Evolutionary conservation across 768 basidiomycete genomes (phyloP).

Genomic region (Pisolithus orientalis): DNA sequence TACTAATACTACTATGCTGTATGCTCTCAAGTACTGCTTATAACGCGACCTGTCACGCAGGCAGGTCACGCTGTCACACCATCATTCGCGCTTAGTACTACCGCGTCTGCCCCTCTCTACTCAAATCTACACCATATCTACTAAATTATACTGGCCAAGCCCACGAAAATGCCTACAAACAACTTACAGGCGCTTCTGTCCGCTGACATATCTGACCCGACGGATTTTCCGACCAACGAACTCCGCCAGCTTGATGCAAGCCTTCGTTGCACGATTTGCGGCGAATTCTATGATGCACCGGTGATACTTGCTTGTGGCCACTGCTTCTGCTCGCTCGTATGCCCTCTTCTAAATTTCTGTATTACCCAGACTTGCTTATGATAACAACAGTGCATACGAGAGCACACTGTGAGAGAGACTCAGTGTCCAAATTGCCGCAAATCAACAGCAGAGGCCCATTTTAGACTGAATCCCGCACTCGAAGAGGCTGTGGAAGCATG

Average conservation of each 20-base stretch:
- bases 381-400: conserved; percentile 58
- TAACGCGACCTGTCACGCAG: too few species aligned
- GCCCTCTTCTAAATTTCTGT: conserved; percentile 14
- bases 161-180: conserved; percentile 18
- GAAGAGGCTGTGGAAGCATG: conserved; percentile 70
- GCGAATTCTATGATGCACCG: conserved; percentile 67
- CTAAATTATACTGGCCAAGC: too few species aligned
- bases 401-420: conserved; percentile 47
- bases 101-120: not conserved
- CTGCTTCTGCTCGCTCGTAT: conserved; percentile 72
- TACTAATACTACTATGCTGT: conserved; percentile 5
- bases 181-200: conserved; percentile 24
- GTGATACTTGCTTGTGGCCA: conserved; percentile 74
- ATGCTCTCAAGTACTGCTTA: not conserved
- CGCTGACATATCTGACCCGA: conserved; percentile 50
- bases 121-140: not conserved
- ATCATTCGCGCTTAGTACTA: too few species aligned
- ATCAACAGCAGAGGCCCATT: conserved; percentile 48
- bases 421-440: conserved; percentile 74
- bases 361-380: conserved; percentile 2
- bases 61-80: too few species aligned
- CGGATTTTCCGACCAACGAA: conserved; percentile 62
- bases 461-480: conserved; percentile 62
- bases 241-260: conserved; percentile 58
- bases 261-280: conserved; percentile 70